A percentile compares a stretch with the other conserved stretches of the same genome.
Evolutionary conservation across 78 protist genomes (phyloP).

Genomic region (Chrysochromulina parva): DNA sequence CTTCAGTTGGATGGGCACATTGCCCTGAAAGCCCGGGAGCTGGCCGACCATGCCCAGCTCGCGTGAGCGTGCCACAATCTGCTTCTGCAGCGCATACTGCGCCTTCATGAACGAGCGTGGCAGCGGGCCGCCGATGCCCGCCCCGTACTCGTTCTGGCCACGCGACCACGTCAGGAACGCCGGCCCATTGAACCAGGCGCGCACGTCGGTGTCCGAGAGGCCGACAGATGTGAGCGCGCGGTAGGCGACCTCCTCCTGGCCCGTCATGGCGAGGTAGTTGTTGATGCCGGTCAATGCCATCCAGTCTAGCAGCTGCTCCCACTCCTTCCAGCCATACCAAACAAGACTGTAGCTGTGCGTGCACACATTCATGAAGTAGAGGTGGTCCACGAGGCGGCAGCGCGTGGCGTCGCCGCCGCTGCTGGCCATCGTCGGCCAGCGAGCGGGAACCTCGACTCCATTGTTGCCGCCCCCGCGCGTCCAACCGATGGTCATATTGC

Average conservation of each 20-base stretch:
- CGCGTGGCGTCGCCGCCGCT: background rate
- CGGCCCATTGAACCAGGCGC: background rate
- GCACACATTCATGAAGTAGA: background rate
- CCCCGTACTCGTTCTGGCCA: background rate
- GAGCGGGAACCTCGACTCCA: background rate
- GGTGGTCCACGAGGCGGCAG: background rate
- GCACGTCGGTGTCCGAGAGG: background rate
- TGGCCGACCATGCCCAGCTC: background rate
- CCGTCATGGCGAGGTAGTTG: background rate
- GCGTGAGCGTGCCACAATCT: background rate
- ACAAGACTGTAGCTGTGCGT: background rate
- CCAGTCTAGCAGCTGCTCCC: background rate
- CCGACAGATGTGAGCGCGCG: background rate
- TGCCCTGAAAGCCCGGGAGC: conserved; percentile 7
- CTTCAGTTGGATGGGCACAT: background rate
- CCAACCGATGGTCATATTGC: background rate
- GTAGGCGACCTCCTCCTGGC: background rate
- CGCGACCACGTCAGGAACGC: conserved; percentile 12
- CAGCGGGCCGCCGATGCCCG: background rate
- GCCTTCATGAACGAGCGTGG: background rate
- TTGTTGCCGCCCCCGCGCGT: background rate
- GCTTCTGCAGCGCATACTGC: background rate
- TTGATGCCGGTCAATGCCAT: background rate
- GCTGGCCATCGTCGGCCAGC: background rate
- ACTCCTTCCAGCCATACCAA: background rate